Percentiles rank a stretch among this genome's conserved stretches.
Conservation (phyloP, 1,139 yeast genomes). For the Pichia sp. region DNA sequence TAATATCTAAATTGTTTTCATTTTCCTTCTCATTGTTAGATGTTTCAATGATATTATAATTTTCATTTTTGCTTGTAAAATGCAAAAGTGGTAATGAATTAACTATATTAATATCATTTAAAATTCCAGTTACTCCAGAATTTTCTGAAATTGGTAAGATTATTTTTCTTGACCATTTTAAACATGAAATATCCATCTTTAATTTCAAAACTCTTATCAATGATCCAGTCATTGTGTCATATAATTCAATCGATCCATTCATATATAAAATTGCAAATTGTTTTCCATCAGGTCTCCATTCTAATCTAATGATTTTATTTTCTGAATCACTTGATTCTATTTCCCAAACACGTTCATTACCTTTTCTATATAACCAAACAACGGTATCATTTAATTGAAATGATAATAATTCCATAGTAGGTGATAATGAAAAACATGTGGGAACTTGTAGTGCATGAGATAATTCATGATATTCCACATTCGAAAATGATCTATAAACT, state of each 20-base stretch:
- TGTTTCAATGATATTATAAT: too few relatives aligned
- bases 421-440: slow-evolving; percentile 42
- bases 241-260: slow-evolving; percentile 22
- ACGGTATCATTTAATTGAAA: slow-evolving; percentile 32
- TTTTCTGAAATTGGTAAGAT: not conserved
- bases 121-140: slow-evolving; percentile 7
- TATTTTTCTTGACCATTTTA: slow-evolving; percentile 19
- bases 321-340: slow-evolving; percentile 23
- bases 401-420: slow-evolving; percentile 45
- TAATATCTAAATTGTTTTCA: slow-evolving; percentile 24
- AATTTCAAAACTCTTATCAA: slow-evolving; percentile 18
- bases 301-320: not conserved
- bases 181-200: slow-evolving; percentile 12
- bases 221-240: slow-evolving; percentile 27
- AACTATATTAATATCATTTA: slow-evolving; percentile 27
- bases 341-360: slow-evolving; percentile 50
- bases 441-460: slow-evolving; percentile 21
- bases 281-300: slow-evolving; percentile 30
- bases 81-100: slow-evolving; percentile 34
- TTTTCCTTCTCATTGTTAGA: not conserved
- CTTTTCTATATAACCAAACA: slow-evolving; percentile 33
- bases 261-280: slow-evolving; percentile 22
- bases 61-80: not conserved
- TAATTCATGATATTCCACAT: slow-evolving; percentile 14
- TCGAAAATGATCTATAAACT: not conserved